A percentile compares a stretch with the other conserved stretches of the same genome.
Conservation (phyloP, 1,284 basidiomycete species). For the Ustilago vetiveriae region DNA sequence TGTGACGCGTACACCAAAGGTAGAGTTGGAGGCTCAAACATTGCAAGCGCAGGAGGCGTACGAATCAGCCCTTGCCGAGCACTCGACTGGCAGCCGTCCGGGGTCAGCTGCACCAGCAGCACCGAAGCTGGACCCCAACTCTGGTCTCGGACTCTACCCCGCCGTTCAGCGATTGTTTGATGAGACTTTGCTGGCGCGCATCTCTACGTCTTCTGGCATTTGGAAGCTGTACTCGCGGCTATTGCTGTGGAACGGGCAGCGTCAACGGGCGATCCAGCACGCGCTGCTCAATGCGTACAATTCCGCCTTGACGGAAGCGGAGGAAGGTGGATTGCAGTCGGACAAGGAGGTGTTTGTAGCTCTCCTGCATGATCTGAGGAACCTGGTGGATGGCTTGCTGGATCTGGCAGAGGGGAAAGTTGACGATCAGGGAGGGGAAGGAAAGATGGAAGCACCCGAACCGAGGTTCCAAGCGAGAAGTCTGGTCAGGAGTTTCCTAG, state of each 20-base stretch:
- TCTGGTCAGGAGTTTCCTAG: conserved; percentile 87
- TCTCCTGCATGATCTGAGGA: conserved; percentile 52
- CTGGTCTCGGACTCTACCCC: conserved; percentile 75
- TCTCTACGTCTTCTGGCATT: conserved; percentile 70
- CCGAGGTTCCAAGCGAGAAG: conserved; percentile 89
- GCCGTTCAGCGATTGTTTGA: conserved; percentile 79
- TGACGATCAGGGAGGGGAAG: conserved; percentile 70
- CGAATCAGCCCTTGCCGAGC: conserved; percentile 1
- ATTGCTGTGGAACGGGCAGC: conserved; percentile 48
- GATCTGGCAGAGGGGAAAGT: conserved; percentile 72
- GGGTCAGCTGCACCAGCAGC: conserved; percentile 5
- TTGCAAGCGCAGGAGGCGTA: conserved; percentile 38
- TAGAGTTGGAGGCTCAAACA: conserved; percentile 18
- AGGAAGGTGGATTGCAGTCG: conserved; percentile 13
- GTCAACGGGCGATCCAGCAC: conserved; percentile 24
- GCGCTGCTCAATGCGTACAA: conserved; percentile 55
- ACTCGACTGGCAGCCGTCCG: neutral
- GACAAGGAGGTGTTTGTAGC: conserved; percentile 19
- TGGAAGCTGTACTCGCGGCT: conserved; percentile 59
- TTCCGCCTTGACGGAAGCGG: conserved; percentile 27
- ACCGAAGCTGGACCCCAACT: conserved; percentile 70
- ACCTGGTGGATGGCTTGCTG: conserved; percentile 77
- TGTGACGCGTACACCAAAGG: conserved; percentile 72
- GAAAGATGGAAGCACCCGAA: conserved; percentile 56
- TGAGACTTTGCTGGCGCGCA: conserved; percentile 78